Conservation (phyloP, 129 eudicot genomes). For the sunflower (Helianthus annuus) region HanXRQr2.0-SUNRISE NC_035441.2:4334215-4334714, state of each 20-base stretch:
- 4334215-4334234: constrained; percentile 34
- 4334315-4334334: constrained; percentile 8
- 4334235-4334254: constrained; percentile 34
- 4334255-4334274: not conserved
- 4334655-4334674: not conserved
- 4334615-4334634: constrained; percentile 2
- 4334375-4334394: constrained; percentile 8
- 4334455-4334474: not conserved
- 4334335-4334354: constrained; percentile 1
- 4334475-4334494: not conserved
- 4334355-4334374: not conserved
- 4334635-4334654: constrained; percentile 8
- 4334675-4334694: not conserved
- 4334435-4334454: not conserved
- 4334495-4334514: not conserved
- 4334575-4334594: constrained; percentile 11
- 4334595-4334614: constrained; percentile 16
- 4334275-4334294: constrained; percentile 14
- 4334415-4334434: constrained; percentile 18
- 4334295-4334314: constrained; percentile 22
- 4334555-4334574: constrained; percentile 8
- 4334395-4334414: constrained; percentile 20
- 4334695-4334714: constrained; percentile 13
- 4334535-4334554: constrained; percentile 13
- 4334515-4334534: not conserved